Base-by-base conservation (phyloP, 2,329 filamentous ascomycete species). In the Hirsutella rhossiliensis region DNA sequence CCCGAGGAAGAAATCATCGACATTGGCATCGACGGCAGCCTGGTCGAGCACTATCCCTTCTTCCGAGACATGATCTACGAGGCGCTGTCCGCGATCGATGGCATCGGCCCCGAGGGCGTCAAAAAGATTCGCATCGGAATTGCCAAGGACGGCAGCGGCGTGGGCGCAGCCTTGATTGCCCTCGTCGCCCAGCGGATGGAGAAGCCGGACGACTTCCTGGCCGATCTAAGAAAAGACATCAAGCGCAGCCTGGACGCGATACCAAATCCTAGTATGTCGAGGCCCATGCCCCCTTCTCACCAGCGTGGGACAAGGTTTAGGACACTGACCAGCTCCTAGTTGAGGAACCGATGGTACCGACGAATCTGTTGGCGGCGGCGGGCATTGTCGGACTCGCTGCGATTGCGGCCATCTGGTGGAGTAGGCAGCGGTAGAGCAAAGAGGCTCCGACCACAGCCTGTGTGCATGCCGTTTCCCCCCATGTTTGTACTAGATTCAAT, bases 31-130 rank as follows among this genome's bases (percentile, higher is more conserved):
- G 92, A 98, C 59, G 92, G 92, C 51, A 89, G 83, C 58, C 70
- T 98, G 43, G 88, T 97, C 3, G 92, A 97, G 64, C 92, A 94
- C 67, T 97, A 97, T 63, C 92, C 92, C 9, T 82, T 81, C 57
- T 98, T 96, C 66, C 81, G 92, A 51, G 82, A 84, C 45, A 84
- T 92, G 69, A 84, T 97, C 49, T 78, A 89, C 49, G 85, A 94
- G 58, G 86, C 86, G 7, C 71, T 97, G 47, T 69, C 80, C 41
- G 79, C 78, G 45, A 79, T 95, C 43, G 75, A 87, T 15, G 79
- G 83, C 48, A 84, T 97, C 54, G 90, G 90, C 5, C 67, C 72
- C 39, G 69, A 75, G 45, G 88, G 89, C 11, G 88, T 94, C 51
- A 83, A 85, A 66, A 85, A 81, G 65, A 85, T 98, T 51, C 76